Percentiles rank a stretch among this genome's conserved stretches.
Evolutionary conservation across 345 rosid genomes (phyloP).

Genomic region (Luvunga scandens): DNA sequence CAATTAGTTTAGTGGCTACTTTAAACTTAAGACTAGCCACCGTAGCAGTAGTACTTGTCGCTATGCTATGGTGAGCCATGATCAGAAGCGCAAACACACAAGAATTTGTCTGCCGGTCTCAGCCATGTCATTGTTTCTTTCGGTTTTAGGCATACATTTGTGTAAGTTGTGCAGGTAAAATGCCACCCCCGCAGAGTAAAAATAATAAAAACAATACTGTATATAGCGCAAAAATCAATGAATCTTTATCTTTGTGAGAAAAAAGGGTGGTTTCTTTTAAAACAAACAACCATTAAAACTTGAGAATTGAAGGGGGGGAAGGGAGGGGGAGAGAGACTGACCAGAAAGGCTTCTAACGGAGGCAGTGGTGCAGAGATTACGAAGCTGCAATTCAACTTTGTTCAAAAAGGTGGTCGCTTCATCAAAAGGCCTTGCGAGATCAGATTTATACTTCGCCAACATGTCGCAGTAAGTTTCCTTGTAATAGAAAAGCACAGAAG

Average conservation of each 20-base stretch:
- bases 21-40: neutral
- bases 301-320: neutral
- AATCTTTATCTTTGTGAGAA: constrained; percentile 4
- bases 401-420: constrained; percentile 77
- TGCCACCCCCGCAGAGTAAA: constrained; percentile 18
- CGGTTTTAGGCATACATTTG: constrained; percentile 6
- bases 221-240: constrained; percentile 30
- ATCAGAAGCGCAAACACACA: neutral
- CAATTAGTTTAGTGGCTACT: constrained; percentile 18
- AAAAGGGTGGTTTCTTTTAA: neutral
- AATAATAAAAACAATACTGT: constrained; percentile 4
- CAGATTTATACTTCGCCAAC: constrained; percentile 76
- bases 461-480: constrained; percentile 79
- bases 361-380: constrained; percentile 64
- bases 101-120: constrained; percentile 17
- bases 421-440: constrained; percentile 86
- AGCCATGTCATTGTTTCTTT: constrained; percentile 13
- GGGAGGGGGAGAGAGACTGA: constrained; percentile 26
- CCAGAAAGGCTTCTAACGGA: constrained; percentile 51
- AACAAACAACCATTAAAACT: neutral
- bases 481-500: neutral
- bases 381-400: constrained; percentile 87
- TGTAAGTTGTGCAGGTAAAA: constrained; percentile 17
- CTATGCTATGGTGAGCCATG: constrained; percentile 16
- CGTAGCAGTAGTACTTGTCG: no score